Base-by-base conservation (phyloP, 139 green algal genomes). In the Chlamydomonas schloesseri region DNA sequence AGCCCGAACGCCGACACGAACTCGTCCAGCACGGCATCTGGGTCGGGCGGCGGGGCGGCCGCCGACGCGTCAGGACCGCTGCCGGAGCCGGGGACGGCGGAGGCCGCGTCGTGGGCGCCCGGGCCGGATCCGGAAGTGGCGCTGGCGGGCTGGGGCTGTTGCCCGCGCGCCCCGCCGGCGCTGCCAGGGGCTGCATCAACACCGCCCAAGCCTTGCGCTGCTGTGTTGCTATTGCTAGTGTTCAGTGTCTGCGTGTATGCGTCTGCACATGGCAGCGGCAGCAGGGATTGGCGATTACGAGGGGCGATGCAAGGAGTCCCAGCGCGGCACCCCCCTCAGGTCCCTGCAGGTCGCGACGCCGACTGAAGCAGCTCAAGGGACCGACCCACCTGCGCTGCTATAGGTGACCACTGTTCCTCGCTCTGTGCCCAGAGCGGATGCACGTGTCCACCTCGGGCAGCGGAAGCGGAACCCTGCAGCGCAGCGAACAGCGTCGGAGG, bases 1-100 rank as follows among this genome's bases (percentile, higher is more conserved):
- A 87, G 67, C 31, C 65, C 46, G 50, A 85, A 85, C n/a, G 79
- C 79, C 47, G 67, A 29, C 31, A 69, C 79, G 14, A 64, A 76
- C 18, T 9, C 47, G 65, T 76, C 79, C 9, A 85, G n/a, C 3
- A 69, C n/a, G 65, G 64, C 31, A 34, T 74, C 78, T 34, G 28
- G 64, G 78, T 74, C 64, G 17, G 64, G 28, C 9, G 64, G 47
- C 23, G 37, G 68, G 33, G 33, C 18, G 8, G 8, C 17, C 1
- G 64, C 9, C 33, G 33, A 17, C 33, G 14, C 68, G 14, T 14
- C 17, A 2, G 68, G 4, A 17, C 17, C 68, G 1, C 6, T 1
- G 68, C 17, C 68, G 17, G 33, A 29, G 33, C 17, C 21, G 18
- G 15, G 33, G 17, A 0, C 21, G 33, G 33, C 33, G 68, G 68